Evolutionary conservation across 2,329 filamentous ascomycete species (phyloP).

Genomic region (Phoma sp.): DNA sequence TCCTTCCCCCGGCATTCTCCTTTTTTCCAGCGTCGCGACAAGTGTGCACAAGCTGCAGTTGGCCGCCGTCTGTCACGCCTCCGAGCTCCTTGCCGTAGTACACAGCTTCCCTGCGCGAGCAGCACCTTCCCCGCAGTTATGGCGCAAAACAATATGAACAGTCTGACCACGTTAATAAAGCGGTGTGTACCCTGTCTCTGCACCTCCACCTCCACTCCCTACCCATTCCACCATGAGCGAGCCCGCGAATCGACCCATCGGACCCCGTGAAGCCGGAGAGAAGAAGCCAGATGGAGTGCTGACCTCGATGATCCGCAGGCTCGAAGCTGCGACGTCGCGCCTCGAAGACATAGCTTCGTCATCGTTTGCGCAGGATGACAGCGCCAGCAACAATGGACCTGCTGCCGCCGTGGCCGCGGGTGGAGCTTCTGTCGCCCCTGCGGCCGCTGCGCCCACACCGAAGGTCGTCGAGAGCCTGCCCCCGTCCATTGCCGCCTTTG

Average conservation of each 20-base stretch:
- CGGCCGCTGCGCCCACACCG: slow-evolving; percentile 38
- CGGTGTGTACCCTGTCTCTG: slow-evolving; percentile 66
- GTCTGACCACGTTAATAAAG: slow-evolving; percentile 96
- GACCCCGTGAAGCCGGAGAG: slow-evolving; percentile 23
- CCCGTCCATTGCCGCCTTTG: slow-evolving; percentile 84
- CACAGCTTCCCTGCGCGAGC: slow-evolving; percentile 34
- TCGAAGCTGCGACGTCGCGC: slow-evolving; percentile 94
- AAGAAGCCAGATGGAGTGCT: slow-evolving; percentile 52
- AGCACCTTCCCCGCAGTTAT: slow-evolving; percentile 55
- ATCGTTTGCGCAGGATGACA: slow-evolving; percentile 60
- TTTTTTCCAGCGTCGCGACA: background rate
- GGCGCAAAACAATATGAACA: slow-evolving; percentile 89
- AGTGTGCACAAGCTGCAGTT: slow-evolving; percentile 30
- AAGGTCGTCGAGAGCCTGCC: slow-evolving; percentile 53
- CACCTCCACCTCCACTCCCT: background rate
- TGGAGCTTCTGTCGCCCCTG: slow-evolving; percentile 42
- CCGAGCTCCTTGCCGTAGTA: slow-evolving; percentile 29
- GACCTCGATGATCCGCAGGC: slow-evolving; percentile 65
- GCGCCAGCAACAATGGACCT: slow-evolving; percentile 27
- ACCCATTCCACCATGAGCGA: slow-evolving; percentile 19
- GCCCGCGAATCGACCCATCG: slow-evolving; percentile 18
- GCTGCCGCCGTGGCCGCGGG: slow-evolving; percentile 39
- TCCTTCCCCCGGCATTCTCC: background rate
- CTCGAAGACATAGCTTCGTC: slow-evolving; percentile 94
- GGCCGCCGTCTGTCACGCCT: slow-evolving; percentile 34